phyloP scores from a whole-genome alignment of 192 early-diverging fungal genomes.

The Dimargaris verticillata region DNA sequence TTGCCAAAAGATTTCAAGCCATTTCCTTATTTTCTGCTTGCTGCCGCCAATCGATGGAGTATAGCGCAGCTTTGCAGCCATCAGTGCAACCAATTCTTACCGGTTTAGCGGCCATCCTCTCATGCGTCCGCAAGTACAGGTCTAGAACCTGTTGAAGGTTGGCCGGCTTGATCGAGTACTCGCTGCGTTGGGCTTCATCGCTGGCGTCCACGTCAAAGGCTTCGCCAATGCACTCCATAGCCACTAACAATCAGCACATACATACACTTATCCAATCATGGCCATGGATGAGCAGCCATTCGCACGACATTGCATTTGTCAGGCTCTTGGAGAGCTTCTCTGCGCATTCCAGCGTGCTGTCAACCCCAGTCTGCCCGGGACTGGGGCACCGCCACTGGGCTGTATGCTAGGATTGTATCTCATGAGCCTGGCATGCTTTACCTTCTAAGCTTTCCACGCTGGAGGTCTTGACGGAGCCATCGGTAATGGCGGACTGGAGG shows the following conservation, averaged over 20 bases:
- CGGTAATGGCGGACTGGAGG: conserved; percentile 2
- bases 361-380: neutral
- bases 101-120: conserved; percentile 29
- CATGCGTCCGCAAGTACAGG: conserved; percentile 72
- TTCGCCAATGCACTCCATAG: conserved; percentile 88
- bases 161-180: conserved; percentile 74
- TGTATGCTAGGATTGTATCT: neutral
- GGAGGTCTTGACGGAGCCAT: neutral
- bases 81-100: neutral
- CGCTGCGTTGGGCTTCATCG: conserved; percentile 42
- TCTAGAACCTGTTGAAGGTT: conserved; percentile 77
- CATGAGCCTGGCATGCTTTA: neutral
- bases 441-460: conserved; percentile 2
- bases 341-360: neutral
- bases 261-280: neutral
- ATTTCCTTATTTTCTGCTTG: too few species aligned
- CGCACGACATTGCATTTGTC: neutral
- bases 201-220: conserved; percentile 74
- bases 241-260: conserved; percentile 27
- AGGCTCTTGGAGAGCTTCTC: neutral
- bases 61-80: too few species aligned
- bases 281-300: neutral
- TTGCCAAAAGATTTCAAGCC: too few species aligned
- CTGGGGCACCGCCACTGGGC: neutral
- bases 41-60: too few species aligned